These are phyloP conservation scores for Pyrus hybrid DNA, from an alignment of 331 rosid species.

Conservation along the genomic window DNA sequence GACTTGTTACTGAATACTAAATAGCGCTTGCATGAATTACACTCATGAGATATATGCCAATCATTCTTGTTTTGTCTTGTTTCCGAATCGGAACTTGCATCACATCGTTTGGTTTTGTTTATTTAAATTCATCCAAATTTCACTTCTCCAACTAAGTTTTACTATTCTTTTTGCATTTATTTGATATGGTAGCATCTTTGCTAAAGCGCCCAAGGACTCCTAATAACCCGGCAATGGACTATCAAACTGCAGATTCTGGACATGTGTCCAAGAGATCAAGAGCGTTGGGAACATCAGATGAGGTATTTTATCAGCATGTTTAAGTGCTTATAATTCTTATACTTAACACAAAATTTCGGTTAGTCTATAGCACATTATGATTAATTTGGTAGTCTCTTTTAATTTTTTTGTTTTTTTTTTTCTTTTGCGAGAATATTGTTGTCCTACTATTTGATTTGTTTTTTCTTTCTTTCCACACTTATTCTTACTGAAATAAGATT, in stretches of 20 bases:
- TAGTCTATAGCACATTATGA: not conserved
- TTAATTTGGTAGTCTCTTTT: not conserved
- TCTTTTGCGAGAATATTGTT: not conserved
- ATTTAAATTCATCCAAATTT: not conserved
- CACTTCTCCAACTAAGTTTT: not conserved
- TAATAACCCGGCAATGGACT: conserved; percentile 1
- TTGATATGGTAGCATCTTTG: not conserved
- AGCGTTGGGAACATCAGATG: conserved; percentile 3
- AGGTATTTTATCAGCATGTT: conserved; percentile 2
- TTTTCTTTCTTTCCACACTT: not conserved
- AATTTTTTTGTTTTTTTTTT: not conserved
- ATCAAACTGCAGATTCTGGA: conserved; percentile 7
- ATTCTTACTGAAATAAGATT: not conserved
- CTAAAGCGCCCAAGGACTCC: not conserved
- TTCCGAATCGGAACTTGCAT: too few relatives aligned
- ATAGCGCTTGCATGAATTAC: not conserved
- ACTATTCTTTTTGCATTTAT: not conserved
- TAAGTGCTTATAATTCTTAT: not conserved
- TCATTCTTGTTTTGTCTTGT: not conserved
- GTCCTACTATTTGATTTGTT: not conserved
- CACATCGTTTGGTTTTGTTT: not conserved
- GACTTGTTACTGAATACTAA: not conserved
- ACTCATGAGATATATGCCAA: not conserved
- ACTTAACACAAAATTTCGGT: not conserved
- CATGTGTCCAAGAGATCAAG: conserved; percentile 5